Base-by-base conservation (phyloP, 2,329 filamentous ascomycete species). In the Alternaria brassicicola region DNA sequence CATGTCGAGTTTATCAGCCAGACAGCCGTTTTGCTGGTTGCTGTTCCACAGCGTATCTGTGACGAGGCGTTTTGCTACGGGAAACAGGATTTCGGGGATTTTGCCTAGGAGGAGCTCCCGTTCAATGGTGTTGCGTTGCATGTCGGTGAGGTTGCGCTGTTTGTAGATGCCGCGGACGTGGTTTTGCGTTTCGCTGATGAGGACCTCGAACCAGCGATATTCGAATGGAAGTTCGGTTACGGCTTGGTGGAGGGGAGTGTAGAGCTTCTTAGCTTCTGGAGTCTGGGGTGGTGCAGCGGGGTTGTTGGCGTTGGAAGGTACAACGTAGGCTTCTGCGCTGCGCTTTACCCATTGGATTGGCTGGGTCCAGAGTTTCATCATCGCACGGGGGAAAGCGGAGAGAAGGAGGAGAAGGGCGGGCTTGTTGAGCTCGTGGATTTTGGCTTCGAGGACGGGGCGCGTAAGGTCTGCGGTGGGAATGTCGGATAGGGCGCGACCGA, bases 1-100 rank as follows among this genome's bases (percentile, higher is more conserved):
- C 26, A 86, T 83, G 64, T 95, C 87, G 10, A 88, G 83, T 53
- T 84, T 81, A 5, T 80, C 80, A 38, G 85, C 82, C 52, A 93
- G 83, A 19, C 82, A 80, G 0, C 63, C 64, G 19, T 64, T 58
- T 17, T 51, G 56, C 36, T 49, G 77, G 0, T 78, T 80, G 19
- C 78, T 79, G 6, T 71, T 66, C 57, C 68, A 75, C 1, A 78
- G 59, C 3, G 60, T 50, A 10, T 72, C 80, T 1, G 77, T 80
- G 0, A 88, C 72, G 3, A 88, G 73, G 5, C 76, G 76, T 21
- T 76, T 72, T 0, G 86, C 79, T 0, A 81, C 82, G 2, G 81
- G 76, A 17, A 82, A 70, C 5, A 88, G 77, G 2, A 84, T 77
- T 0, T 80, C 76, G 0, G 85, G 84, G 13, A 88, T 78, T 10